Base-by-base conservation (phyloP, 352 stramenopile genomes). In the Phytophthora pisi region DNA sequence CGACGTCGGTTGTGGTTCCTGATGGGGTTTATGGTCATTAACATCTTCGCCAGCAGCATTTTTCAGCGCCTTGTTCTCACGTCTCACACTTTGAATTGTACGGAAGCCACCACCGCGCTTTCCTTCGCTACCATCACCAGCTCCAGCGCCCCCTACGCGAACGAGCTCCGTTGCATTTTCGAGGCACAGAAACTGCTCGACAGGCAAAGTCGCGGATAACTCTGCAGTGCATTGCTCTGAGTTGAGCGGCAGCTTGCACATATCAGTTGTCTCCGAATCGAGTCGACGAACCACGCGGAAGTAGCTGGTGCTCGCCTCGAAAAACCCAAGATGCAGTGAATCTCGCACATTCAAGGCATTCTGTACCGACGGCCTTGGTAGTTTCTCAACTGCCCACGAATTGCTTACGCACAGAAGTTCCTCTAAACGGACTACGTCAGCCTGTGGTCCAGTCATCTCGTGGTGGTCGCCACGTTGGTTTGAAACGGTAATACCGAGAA, bases 71-170 rank as follows among this genome's bases (percentile, higher is more conserved):
- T 95, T 95, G 75, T 96, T 96, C 61, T 93, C 84, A 49, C 88
- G 81, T 40, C 88, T 77, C 23, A 96, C 88, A 64, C 88, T 96
- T 65, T 96, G 88, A 63, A 96, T 96, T 8, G 88, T 92, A 10
- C 88, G 86, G 7, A 96, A 86, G 2, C 86, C 86, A 9, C 82
- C 82, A 47, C 62, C 65, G 50, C 73, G 74, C 50, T 83, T 86
- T n/a, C 54, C 54, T 10, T 82, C 73, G 40, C 34, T 69, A 15
- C 53, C 64, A 50, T 85, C 74, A 36, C 58, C 56, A 16, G 72
- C 34, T 47, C 58, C 56, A 16, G 72, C 34, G 31, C 67, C 54
- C 8, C 61, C 73, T 1, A 49, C 57, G 49, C 72, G 79, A 46
- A 82, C 68, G 8, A 92, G 61, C 18, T 82, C 70, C 5, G 62